Percentiles rank a stretch among this genome's conserved stretches.
phyloP scores from a whole-genome alignment of 108 stramenopile species.

The Skeletonema tropicum region DNA sequence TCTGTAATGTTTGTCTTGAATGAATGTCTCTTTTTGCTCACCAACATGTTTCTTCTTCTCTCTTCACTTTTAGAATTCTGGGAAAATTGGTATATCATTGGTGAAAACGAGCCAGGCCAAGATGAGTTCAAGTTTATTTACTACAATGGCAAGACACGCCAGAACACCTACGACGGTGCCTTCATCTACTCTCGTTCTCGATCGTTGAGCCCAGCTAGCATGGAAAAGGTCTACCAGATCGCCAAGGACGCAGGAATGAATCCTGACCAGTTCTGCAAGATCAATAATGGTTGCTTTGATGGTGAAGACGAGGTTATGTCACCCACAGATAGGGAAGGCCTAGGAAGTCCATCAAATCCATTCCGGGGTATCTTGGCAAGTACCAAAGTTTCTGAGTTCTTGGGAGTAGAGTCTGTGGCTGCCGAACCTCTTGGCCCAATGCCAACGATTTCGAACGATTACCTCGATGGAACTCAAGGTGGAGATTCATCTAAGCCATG shows the following conservation, averaged over 20 bases:
- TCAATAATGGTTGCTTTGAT: conserved; percentile 89
- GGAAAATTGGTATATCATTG: conserved; percentile 97
- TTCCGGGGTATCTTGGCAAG: conserved; percentile 85
- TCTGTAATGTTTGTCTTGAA: not conserved
- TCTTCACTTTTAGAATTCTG: conserved; percentile 81
- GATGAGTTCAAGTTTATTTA: conserved; percentile 94
- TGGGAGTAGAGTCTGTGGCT: conserved; percentile 90
- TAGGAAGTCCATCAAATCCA: conserved; percentile 64
- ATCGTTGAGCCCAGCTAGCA: conserved; percentile 69
- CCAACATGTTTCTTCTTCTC: not conserved
- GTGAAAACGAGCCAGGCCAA: conserved; percentile 78
- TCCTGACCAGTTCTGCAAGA: conserved; percentile 90
- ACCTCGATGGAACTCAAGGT: conserved; percentile 17
- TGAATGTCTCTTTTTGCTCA: conserved; percentile 1
- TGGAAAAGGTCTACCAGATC: conserved; percentile 88
- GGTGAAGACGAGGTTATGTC: conserved; percentile 10
- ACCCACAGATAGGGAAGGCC: conserved; percentile 36
- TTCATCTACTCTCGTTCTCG: conserved; percentile 94
- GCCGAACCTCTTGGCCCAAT: conserved; percentile 65
- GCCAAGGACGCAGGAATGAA: conserved; percentile 92
- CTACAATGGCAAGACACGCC: conserved; percentile 97
- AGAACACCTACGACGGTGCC: conserved; percentile 96
- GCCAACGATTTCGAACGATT: conserved; percentile 30
- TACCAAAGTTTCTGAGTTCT: conserved; percentile 81
- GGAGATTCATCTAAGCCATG: conserved; percentile 51